Conservation (phyloP, 495 filamentous ascomycete species). For the Penicillium nucicola region DNA sequence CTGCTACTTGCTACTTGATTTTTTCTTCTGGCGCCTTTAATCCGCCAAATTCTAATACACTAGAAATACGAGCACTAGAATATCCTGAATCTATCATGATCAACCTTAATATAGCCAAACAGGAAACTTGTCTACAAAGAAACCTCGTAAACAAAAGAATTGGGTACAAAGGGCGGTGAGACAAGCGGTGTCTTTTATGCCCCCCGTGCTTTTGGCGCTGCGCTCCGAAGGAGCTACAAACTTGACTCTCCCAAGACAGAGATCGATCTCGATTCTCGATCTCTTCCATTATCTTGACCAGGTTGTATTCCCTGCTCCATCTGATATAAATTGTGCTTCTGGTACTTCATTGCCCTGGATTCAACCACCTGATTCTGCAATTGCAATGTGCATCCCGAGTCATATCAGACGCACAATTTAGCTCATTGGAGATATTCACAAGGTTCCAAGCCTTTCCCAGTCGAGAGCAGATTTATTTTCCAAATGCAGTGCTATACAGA, state of each 20-base stretch:
- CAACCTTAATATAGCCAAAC: too few species aligned
- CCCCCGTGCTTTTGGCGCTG: not conserved
- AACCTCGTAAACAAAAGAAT: too few species aligned
- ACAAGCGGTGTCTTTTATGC: not conserved
- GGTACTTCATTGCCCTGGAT: not conserved
- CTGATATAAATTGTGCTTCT: not conserved
- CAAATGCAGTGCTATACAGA: constrained; percentile 84
- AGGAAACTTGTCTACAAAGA: too few species aligned
- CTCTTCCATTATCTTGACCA: not conserved
- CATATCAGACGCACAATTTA: constrained; percentile 13
- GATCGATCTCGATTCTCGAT: not conserved
- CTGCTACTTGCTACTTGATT: too few species aligned
- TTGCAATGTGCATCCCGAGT: constrained; percentile 9
- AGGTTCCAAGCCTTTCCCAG: not conserved
- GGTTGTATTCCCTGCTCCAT: not conserved
- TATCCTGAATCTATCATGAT: too few species aligned
- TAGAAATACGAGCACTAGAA: too few species aligned
- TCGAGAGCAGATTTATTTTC: not conserved
- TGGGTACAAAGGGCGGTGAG: too few species aligned
- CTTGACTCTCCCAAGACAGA: not conserved
- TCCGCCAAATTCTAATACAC: too few species aligned
- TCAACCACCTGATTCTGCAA: not conserved
- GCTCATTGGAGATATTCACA: constrained; percentile 13
- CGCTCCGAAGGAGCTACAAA: constrained; percentile 6
- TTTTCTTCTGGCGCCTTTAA: too few species aligned